Base-by-base conservation (phyloP, 2,329 filamentous ascomycete species). In the Colletotrichum camelliae region DNA sequence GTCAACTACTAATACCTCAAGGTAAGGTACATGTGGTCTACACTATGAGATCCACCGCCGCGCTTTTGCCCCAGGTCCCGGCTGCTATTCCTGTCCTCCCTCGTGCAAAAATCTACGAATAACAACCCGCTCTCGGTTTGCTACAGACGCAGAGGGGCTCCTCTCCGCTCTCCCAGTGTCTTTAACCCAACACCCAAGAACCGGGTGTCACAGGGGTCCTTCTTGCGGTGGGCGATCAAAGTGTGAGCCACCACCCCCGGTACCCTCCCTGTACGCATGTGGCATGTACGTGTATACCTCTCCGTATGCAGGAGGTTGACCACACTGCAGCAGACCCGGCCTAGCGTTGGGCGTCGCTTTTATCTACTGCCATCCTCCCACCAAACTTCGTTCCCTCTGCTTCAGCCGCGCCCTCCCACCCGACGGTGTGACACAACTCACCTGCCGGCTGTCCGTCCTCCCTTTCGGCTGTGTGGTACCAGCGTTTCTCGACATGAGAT, bases 281-380 rank as follows among this genome's bases (percentile, higher is more conserved):
- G 43, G 72, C 70, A 68, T 65, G 70, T 67, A 61, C 33, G 69
- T 37, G 27, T 72, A 61, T 65, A 73, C 43, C 52, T 70, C 52
- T 75, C 62, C 27, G n/a, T 67, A 76, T 76, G 74, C 74, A 76
- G 74, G 74, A 70, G 68, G 74, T 74, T 65, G 70, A 76, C 71
- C 66, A 75, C 52, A 37, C 72, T 67, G 74, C 74, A 76, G 74
- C 72, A 76, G 61, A 75, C 72, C 66, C 24, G 72, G 43, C 31
- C 74, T 62, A 57, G 72, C 66, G 66, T 61, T 70, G 24, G 61
- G 60, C 65, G 18, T 71, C 65, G 69, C 74, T 74, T 74, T 76
- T 76, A 76, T 76, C 74, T 76, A 57, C 72, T 71, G 52, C 43
- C 72, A 67, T 67, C 67, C 67, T 76, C 74, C 74, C 74, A 75